Base-by-base conservation (phyloP, 768 basidiomycete species). In the Hebeloma cylindrosporum region DNA sequence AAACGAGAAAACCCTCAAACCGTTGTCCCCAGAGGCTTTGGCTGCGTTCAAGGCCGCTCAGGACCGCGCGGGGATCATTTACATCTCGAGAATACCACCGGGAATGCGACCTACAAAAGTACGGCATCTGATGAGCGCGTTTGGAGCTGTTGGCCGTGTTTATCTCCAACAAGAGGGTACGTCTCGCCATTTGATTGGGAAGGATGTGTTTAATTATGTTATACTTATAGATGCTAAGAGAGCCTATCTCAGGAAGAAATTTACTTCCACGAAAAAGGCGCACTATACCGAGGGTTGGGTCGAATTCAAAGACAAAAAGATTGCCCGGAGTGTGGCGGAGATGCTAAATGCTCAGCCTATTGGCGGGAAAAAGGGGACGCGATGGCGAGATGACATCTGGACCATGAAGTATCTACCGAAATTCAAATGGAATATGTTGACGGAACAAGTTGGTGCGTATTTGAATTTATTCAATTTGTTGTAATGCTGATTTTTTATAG, bases 361-460 rank as follows among this genome's bases (percentile, higher is more conserved):
- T 48, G 96, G 95, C 21, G 93, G 92, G 2, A 94, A 92, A 72
- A 93, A 92, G 62, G 85, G 87, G 4, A 77, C 82, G 2, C 74
- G 91, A 46, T 97, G 92, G 90, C 75, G 91, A 61, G 95, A 98
- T 60, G 96, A 99, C 53, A 83, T 99, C 6, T 99, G 96, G 96
- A 97, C 96, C 45, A 95, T 98, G 93, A 95, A 95, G 62, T 99
- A 99, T 63, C 71, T 99, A 46, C 94, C 94, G 7, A 88, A 83
- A 59, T 99, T 98, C 75, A 96, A 94, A 59, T 99, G 96, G 96
- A 83, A 88, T 66, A 96, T 96, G 95, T 72, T 99, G 47, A 94
- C 92, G 5, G 96, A 98, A 66, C 95, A 97, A 77, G 85, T 99
- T 56, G 93, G 95, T 95, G 61, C 64, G 93, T 77, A 28, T 33